phyloP scores from a whole-genome alignment of 2,329 filamentous ascomycete genomes.

The Paracorniculantispora psalliotae region DNA sequence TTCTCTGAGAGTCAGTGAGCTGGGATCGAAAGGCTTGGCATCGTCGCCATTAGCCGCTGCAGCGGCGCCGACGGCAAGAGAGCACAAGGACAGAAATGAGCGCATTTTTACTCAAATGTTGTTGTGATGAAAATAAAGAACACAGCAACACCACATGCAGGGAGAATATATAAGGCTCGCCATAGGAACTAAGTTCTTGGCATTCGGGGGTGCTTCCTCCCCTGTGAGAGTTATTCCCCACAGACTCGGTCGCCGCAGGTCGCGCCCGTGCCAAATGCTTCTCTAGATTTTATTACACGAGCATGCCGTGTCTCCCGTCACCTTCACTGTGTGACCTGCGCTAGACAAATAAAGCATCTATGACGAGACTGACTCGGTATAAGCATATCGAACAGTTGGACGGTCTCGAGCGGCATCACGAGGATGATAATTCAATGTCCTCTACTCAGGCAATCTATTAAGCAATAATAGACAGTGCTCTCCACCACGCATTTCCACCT shows the following conservation, averaged over 20 bases:
- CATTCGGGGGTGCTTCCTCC: background rate
- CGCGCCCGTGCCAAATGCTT: background rate
- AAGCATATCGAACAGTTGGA: background rate
- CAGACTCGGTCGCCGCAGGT: background rate
- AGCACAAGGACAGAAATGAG: constrained; percentile 11
- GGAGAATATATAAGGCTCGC: background rate
- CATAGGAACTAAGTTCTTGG: background rate
- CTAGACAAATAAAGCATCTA: background rate
- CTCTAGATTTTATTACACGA: background rate
- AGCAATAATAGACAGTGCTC: background rate
- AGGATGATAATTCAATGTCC: background rate
- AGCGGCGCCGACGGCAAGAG: constrained; percentile 13
- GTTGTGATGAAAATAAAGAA: background rate
- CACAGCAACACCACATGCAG: background rate
- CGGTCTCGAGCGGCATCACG: background rate
- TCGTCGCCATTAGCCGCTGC: background rate
- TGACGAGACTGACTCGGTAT: too few species aligned
- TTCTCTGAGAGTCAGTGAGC: constrained; percentile 27
- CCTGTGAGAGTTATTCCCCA: background rate
- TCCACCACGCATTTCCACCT: constrained; percentile 4
- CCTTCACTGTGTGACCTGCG: background rate
- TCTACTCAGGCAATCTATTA: background rate
- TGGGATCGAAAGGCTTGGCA: constrained; percentile 22
- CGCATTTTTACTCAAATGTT: background rate
- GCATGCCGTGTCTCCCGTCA: background rate